Evolutionary conservation across 2,329 filamentous ascomycete species (phyloP), one percentile per base, ranked within the genome.

Genomic region (Diaporthe sp.): DNA sequence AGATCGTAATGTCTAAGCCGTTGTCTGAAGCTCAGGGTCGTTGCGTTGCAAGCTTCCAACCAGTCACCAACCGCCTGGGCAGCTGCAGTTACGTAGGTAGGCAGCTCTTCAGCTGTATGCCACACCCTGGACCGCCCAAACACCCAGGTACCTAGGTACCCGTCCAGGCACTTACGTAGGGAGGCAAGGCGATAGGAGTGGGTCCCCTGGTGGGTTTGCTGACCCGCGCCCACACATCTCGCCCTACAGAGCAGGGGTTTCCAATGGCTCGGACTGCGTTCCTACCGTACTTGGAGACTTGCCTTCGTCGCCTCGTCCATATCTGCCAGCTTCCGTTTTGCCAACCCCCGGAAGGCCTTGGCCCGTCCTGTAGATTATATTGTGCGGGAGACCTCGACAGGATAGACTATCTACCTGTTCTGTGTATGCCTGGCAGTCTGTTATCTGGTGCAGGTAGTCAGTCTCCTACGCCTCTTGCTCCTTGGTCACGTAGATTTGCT

Each of bases 1-100:
- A 70, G 65, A 55, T 70, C 31, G 47, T 12, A 53, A 53, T 53
- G 65, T 70, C 49, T 55, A 70, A 70, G 65, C 65, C 65, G 65
- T 39, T 39, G 65, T 68, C 65, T 37, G 47, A 39, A 68, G 65
- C 63, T 49, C 63, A 67, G 63, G 44, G 63, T 51, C 44, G 47
- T 53, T 53, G 65, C 49, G 65, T 39, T 68, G 65, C 65, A 68
- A 67, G 47, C 65, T 53, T 39, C 47, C 63, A 53, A 68, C 47
- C 63, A 68, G 28, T 65, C 42, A 65, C 61, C 61, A 65, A 65
- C 61, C 53, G 53, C 53, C 55, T 47, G 39, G 61, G 61, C 61
- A 49, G 42, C 61, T 67, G 61, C 61, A 67, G 61, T 67, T 34
- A 67, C 42, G 8, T 49, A 49, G 28, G 57, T 25, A 68, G 65